Percentiles rank a stretch among this genome's conserved stretches.
phyloP scores from a whole-genome alignment of 495 filamentous ascomycete species.

The Aspergillus sclerotioniger region DNA sequence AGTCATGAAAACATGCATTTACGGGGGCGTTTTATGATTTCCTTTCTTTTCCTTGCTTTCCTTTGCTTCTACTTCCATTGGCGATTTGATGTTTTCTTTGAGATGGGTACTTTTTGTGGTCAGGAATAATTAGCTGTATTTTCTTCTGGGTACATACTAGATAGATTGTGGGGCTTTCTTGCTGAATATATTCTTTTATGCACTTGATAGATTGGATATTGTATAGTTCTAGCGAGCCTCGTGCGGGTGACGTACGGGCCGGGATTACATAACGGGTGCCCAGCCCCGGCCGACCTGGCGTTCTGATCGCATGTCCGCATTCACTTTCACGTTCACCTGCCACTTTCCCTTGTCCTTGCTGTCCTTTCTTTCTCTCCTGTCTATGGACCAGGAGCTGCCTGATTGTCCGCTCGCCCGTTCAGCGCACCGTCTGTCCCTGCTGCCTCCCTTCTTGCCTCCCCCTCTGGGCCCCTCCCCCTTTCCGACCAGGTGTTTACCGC shows the following conservation, averaged over 20 bases:
- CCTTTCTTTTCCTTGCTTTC: neutral
- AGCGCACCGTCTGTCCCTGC: neutral
- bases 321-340: neutral
- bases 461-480: conserved; percentile 10
- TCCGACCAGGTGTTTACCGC: conserved; percentile 30
- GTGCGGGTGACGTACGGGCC: neutral
- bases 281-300: neutral
- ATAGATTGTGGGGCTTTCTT: too few species aligned
- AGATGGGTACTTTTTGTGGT: neutral
- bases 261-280: conserved; percentile 2
- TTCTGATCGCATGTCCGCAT: conserved; percentile 15
- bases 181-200: too few species aligned
- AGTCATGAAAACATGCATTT: conserved; percentile 13
- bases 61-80: neutral
- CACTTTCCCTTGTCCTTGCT: conserved; percentile 1
- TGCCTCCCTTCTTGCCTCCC: conserved; percentile 16
- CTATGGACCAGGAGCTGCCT: conserved; percentile 18
- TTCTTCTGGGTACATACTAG: too few species aligned
- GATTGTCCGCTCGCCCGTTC: neutral
- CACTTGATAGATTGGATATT: too few species aligned
- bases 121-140: too few species aligned
- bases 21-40: conserved; percentile 10
- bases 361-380: conserved; percentile 6
- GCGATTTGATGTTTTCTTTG: neutral
- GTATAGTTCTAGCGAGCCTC: neutral